These are phyloP conservation scores for Nosema muscidifuracis DNA, from an alignment of 371 early-diverging fungal genomes.

Conservation along the genomic window DNA sequence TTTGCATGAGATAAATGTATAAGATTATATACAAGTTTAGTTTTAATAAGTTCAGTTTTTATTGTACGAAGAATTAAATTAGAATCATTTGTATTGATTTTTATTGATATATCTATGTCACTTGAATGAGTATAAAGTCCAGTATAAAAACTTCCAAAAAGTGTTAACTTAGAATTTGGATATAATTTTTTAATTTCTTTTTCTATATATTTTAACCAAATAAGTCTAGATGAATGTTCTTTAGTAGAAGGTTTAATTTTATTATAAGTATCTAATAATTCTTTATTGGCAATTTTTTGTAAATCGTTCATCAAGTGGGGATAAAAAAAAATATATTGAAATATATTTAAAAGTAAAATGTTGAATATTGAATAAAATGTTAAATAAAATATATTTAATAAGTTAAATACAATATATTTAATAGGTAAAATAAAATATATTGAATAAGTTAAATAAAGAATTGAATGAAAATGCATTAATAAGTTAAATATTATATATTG, in stretches of 20 bases:
- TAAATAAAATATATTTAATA: too few species aligned
- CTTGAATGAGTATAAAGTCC: slow-evolving; percentile 31
- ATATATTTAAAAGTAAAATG: too few species aligned
- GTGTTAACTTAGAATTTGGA: slow-evolving; percentile 16
- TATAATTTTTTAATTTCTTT: slow-evolving; percentile 17
- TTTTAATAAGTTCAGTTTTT: slow-evolving; percentile 6
- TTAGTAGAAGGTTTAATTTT: slow-evolving; percentile 16
- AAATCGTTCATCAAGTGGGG: neutral
- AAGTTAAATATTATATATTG: too few species aligned
- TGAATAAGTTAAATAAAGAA: too few species aligned
- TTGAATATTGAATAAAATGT: too few species aligned
- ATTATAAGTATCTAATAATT: slow-evolving; percentile 22
- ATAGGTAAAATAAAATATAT: too few species aligned
- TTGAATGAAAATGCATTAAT: too few species aligned
- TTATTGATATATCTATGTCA: slow-evolving; percentile 55
- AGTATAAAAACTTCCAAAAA: slow-evolving; percentile 46
- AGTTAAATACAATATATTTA: too few species aligned
- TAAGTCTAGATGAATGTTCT: slow-evolving; percentile 6
- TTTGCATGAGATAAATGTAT: slow-evolving; percentile 55
- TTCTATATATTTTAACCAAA: slow-evolving; percentile 24
- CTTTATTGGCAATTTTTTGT: slow-evolving; percentile 4
- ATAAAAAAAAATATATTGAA: neutral
- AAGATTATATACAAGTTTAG: slow-evolving; percentile 2
- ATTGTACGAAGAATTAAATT: slow-evolving; percentile 41
- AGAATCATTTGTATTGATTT: neutral